These are phyloP conservation scores for Cerioporus squamosus DNA, from an alignment of 1,284 basidiomycete genomes.

Conservation along the genomic window DNA sequence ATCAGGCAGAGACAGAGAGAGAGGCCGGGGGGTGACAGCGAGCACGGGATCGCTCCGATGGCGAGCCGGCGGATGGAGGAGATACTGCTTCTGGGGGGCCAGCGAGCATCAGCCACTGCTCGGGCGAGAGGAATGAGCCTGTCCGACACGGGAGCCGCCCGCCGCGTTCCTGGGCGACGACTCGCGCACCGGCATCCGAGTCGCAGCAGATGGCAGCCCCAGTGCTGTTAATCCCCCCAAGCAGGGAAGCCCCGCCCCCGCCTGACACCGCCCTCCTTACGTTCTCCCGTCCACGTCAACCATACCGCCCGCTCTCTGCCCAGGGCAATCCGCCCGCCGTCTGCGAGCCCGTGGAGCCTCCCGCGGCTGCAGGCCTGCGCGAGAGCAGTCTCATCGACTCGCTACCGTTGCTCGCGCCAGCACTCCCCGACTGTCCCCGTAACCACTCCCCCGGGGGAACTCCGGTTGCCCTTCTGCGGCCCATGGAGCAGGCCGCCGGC, in stretches of 20 bases:
- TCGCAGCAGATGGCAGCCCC: not conserved
- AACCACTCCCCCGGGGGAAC: not conserved
- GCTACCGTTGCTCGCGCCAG: not conserved
- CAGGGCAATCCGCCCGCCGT: not conserved
- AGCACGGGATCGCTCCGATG: conserved; percentile 5
- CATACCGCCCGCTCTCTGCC: not conserved
- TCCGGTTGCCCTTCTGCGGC: not conserved
- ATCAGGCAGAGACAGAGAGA: not conserved
- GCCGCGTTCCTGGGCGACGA: conserved; percentile 5
- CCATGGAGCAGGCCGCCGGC: too few species aligned
- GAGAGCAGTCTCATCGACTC: not conserved
- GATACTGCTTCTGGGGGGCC: conserved; percentile 1
- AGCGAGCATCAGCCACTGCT: conserved; percentile 1
- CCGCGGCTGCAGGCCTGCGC: not conserved
- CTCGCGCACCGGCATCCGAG: not conserved
- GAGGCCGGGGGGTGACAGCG: not conserved
- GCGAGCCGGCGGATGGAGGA: conserved; percentile 19
- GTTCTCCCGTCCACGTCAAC: conserved; percentile 1
- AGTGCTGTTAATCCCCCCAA: conserved; percentile 2
- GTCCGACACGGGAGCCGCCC: conserved; percentile 9
- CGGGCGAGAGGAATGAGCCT: conserved; percentile 8
- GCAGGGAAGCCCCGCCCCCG: not conserved
- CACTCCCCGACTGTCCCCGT: not conserved
- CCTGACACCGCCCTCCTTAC: not conserved
- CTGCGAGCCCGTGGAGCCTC: not conserved